phyloP scores from a whole-genome alignment of 1,284 basidiomycete genomes.

The Irpex sp. region DNA sequence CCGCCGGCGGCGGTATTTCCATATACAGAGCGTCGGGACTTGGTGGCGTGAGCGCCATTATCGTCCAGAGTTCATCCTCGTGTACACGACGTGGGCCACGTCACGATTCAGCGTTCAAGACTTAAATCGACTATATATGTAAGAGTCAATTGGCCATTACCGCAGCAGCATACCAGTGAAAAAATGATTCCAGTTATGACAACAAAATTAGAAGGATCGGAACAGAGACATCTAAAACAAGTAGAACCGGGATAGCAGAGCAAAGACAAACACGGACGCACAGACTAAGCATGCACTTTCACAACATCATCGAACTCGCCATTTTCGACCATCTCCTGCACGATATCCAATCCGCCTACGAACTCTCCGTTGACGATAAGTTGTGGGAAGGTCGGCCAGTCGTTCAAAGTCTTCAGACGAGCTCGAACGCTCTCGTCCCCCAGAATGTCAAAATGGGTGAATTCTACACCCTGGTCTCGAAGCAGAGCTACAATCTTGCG shows the following conservation, averaged over 20 bases:
- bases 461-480: conserved; percentile 57
- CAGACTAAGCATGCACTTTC: conserved; percentile 4
- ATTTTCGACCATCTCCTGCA: conserved; percentile 58
- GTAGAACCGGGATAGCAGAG: not conserved
- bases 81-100: too few relatives aligned
- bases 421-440: conserved; percentile 67
- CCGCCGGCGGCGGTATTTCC: not conserved
- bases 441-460: conserved; percentile 73
- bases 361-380: conserved; percentile 68
- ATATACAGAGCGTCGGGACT: not conserved
- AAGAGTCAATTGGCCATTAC: not conserved
- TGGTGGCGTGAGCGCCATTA: conserved; percentile 4
- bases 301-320: conserved; percentile 40
- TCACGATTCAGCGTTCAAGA: not conserved
- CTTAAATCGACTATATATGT: not conserved
- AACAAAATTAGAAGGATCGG: too few relatives aligned
- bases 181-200: not conserved
- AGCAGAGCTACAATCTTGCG: conserved; percentile 67
- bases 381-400: conserved; percentile 70
- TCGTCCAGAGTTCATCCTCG: too few relatives aligned
- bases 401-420: conserved; percentile 59
- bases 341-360: conserved; percentile 66
- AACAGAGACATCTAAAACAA: too few relatives aligned
- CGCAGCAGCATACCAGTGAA: not conserved
- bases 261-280: not conserved